phyloP scores from a whole-genome alignment of 1,139 yeast species.

The Debaryomyces subglobosus region DNA sequence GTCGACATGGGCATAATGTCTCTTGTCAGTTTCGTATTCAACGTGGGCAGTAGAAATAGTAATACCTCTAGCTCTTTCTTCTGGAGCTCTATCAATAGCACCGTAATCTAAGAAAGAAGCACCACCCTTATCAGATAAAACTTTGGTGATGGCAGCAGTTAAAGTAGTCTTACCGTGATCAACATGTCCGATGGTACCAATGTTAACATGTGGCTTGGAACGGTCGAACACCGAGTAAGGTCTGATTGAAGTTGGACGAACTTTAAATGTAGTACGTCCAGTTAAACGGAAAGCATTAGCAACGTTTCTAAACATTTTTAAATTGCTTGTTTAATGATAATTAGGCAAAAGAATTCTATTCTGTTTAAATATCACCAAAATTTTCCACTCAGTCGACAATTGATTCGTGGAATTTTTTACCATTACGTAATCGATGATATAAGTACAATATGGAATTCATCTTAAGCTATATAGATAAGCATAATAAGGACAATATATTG shows the following conservation, averaged over 20 bases:
- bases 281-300: constrained; percentile 24
- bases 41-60: constrained; percentile 97
- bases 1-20: constrained; percentile 97
- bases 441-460: not conserved
- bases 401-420: constrained; percentile 11
- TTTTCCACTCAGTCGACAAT: constrained; percentile 27
- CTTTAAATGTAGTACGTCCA: constrained; percentile 17
- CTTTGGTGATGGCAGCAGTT: constrained; percentile 98
- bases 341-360: constrained; percentile 11
- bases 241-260: constrained; percentile 43
- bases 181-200: constrained; percentile 92
- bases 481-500: not conserved
- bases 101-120: constrained; percentile 92
- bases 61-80: constrained; percentile 99
- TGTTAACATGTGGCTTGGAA: constrained; percentile 92
- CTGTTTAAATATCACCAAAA: constrained; percentile 18
- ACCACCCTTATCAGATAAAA: constrained; percentile 84
- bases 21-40: constrained; percentile 88
- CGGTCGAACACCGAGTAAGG: constrained; percentile 76
- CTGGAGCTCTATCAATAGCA: constrained; percentile 97
- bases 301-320: constrained; percentile 26
- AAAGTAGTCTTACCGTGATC: constrained; percentile 99
- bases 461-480: not conserved
- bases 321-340: constrained; percentile 11
- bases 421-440: constrained; percentile 5